phyloP scores from a whole-genome alignment of 129 eudicot species.

The Erigeron canadensis region DNA sequence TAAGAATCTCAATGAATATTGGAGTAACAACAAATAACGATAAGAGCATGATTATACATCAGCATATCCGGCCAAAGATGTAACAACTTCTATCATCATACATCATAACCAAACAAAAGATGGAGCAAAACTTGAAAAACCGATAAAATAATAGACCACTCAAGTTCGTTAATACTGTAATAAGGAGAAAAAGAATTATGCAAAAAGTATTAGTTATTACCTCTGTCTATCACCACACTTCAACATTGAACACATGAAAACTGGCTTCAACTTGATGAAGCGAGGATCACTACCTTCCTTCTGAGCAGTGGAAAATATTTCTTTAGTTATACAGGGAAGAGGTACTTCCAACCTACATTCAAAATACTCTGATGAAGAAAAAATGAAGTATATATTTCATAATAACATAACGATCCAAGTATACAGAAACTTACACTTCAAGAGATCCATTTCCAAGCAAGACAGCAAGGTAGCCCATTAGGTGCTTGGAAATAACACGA shows the following conservation, averaged over 20 bases:
- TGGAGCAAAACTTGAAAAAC: too few relatives aligned
- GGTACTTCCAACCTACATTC: constrained; percentile 93
- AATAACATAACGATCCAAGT: background rate
- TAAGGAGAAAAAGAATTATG: background rate
- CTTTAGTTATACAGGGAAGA: constrained; percentile 50
- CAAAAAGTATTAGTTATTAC: constrained; percentile 32
- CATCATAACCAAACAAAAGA: background rate
- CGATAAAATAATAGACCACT: background rate
- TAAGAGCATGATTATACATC: background rate
- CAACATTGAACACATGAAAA: constrained; percentile 78
- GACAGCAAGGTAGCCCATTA: constrained; percentile 93
- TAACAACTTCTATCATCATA: constrained; percentile 11
- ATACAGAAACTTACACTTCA: constrained; percentile 74
- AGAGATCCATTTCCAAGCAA: constrained; percentile 93
- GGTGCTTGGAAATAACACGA: constrained; percentile 32
- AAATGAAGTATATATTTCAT: background rate
- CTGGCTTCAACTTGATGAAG: constrained; percentile 79
- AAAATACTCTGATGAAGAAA: constrained; percentile 7
- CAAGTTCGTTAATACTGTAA: background rate
- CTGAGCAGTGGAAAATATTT: constrained; percentile 47
- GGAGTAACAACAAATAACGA: background rate
- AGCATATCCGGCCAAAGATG: background rate
- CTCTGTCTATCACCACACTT: constrained; percentile 72
- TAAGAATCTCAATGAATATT: background rate
- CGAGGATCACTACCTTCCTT: constrained; percentile 83